Evolutionary conservation across 306 rosid genomes (phyloP), one percentile per base, ranked within the genome.

Genomic region (Notholithocarpus densiflorus): DNA sequence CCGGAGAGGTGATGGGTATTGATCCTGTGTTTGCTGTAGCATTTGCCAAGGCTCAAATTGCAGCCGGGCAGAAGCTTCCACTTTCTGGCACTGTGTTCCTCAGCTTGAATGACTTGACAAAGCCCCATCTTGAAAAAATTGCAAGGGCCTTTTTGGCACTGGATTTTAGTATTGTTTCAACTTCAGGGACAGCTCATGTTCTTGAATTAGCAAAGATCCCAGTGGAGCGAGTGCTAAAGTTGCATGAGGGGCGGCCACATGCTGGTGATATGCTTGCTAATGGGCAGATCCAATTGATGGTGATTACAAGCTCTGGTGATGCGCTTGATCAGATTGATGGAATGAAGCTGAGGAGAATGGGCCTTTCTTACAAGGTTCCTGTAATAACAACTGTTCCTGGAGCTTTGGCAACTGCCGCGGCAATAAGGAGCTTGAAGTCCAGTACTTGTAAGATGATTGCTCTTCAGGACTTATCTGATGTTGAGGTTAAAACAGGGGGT

Each of bases 1-100:
- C 99, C 3, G 98, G 98, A 55, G 99, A 96, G 92, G 99, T 96
- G 71, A 96, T 93, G 98, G 99, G 99, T 71, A 88, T 93, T 78
- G 99, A 96, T 82, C 87, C 68, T 52, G 69, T 78, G 60, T 96
- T 91, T 76, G 86, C 92, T 75, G 79, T 83, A 74, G 99, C 99
- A 79, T 96, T 96, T 80, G 99, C 99, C 24, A 93, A 96, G 89
- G 99, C 99, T 69, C 97, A 91, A 83, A 89, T 96, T 82, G 96
- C 98, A 40, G 94, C 98, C 7, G 98, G 99, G 21, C 93, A 93
- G 86, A 87, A 88, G 85, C 85, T 85, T 18, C 97, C 99, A 52
- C 89, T 84, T 77, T 88, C 98, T 69, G 97, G 99, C 74, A 90
- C 89, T 19, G 93, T 93, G 72, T 96, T 96, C 87, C 86, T 93